phyloP scores from a whole-genome alignment of 805 yeast genomes.

The Cyberlindnera bimundalis region DNA sequence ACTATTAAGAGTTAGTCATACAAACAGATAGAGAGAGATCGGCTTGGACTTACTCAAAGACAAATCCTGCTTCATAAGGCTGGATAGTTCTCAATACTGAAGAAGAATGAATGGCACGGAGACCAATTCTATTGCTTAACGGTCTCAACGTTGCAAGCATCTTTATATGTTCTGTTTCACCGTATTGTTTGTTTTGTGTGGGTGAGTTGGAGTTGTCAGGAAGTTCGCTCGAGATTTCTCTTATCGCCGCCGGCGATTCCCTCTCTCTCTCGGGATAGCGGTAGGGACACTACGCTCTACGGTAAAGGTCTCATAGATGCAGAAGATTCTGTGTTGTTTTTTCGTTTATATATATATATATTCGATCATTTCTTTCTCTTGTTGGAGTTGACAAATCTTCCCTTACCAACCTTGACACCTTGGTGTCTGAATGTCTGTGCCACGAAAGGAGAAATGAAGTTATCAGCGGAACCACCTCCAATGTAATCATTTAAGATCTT shows the following conservation, averaged over 20 bases:
- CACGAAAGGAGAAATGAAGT: slow-evolving; percentile 84
- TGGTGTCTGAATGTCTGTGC: slow-evolving; percentile 57
- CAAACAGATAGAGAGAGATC: not conserved
- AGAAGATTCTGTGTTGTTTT: not conserved
- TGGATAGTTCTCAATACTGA: slow-evolving; percentile 1
- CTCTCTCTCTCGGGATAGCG: too few relatives aligned
- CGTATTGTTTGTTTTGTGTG: not conserved
- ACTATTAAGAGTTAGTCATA: slow-evolving; percentile 25
- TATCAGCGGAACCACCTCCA: slow-evolving; percentile 92
- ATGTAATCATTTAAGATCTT: slow-evolving; percentile 84
- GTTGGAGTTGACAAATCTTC: slow-evolving; percentile 74
- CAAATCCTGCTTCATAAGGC: slow-evolving; percentile 14
- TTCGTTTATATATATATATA: too few relatives aligned
- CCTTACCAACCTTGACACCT: slow-evolving; percentile 80
- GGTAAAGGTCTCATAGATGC: not conserved
- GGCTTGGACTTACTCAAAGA: slow-evolving; percentile 14
- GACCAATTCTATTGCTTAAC: not conserved
- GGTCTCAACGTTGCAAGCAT: not conserved
- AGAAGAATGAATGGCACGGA: not conserved
- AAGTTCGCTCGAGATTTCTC: too few relatives aligned
- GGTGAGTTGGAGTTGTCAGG: not conserved
- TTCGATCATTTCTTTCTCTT: slow-evolving; percentile 32
- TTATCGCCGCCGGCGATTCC: slow-evolving; percentile 2
- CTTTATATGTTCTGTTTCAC: not conserved
- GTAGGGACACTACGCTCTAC: too few relatives aligned